Base-by-base conservation (phyloP, 2,329 filamentous ascomycete genomes). In the Exophiala phaeomuriformis region DNA sequence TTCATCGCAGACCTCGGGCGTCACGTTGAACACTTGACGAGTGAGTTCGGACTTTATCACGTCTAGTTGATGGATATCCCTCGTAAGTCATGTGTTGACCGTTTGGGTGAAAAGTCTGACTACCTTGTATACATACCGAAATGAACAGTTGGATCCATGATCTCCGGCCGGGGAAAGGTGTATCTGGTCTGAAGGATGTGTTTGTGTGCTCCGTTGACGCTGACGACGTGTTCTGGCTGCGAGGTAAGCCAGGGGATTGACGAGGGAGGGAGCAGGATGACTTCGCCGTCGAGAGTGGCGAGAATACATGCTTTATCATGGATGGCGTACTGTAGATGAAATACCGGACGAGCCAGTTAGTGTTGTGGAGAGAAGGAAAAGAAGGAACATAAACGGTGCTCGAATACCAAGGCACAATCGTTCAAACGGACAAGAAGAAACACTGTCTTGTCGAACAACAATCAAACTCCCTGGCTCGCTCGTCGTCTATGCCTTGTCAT, bases 161-260 rank as follows among this genome's bases (percentile, higher is more conserved):
- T 63, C 6, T 61, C 52, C 1, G 64, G 64, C 4, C 65, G 58
- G 4, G 69, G 66, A 40, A 74, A 72, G 3, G 64, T 62, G 52
- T 73, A 73, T 1, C 68, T 64, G 12, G 67, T 70, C 29, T 66
- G 61, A 10, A 75, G 57, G 0, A 57, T 39, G 30, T 73, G 69
- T 48, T 69, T 69, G 50, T 72, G 71, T 8, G 68, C 68, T 9
- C 44, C 52, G 10, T 56, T 59, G 5, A 65, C 64, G 49, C 66
- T 71, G 10, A 72, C 61, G n/a, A 72, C 61, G 28, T 63, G 49
- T 48, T 75, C 72, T 2, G 73, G 70, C 51, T 73, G 68, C 12
- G 73, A 68, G 6, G 72, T 56, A 44, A 75, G 65, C 72, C 72
- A 75, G 8, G 49, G 36, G 44, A 70, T 60, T 41, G 69, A 65